Evolutionary conservation across 768 basidiomycete species (phyloP).

Genomic region (Tylopilus rubrobrunneus): DNA sequence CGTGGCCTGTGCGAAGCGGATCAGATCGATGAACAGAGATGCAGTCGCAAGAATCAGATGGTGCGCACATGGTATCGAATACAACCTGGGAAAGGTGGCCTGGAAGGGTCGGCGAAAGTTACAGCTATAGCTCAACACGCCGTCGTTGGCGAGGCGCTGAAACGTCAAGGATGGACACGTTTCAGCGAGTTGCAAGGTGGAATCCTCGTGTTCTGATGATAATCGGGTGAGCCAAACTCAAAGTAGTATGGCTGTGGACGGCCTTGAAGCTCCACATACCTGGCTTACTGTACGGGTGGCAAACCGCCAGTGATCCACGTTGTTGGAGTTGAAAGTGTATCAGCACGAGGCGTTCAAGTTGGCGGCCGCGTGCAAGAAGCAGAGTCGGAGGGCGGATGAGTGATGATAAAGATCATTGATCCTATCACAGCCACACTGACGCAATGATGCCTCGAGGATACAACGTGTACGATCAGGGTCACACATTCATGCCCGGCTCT

Average conservation of each 20-base stretch:
- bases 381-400: not conserved
- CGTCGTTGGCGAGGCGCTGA: conserved; percentile 1
- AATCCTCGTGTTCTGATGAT: conserved; percentile 17
- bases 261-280: conserved; percentile 4
- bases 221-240: conserved; percentile 2
- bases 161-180: conserved; percentile 2
- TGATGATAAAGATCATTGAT: not conserved
- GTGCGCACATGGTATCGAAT: conserved; percentile 15
- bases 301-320: conserved; percentile 3
- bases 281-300: not conserved
- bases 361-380: not conserved
- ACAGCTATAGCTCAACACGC: conserved; percentile 4
- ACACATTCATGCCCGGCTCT: not conserved
- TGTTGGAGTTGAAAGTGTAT: not conserved
- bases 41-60: not conserved
- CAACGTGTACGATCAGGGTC: conserved; percentile 10
- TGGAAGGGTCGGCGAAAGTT: not conserved
- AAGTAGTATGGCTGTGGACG: not conserved
- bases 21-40: conserved; percentile 2
- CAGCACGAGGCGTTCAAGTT: conserved; percentile 5
- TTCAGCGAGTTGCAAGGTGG: conserved; percentile 1
- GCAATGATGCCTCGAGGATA: conserved; percentile 20
- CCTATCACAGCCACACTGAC: conserved; percentile 16
- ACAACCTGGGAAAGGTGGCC: not conserved
- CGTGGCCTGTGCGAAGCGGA: conserved; percentile 17